Evolutionary conservation across 345 rosid genomes (phyloP).

Genomic region (Pistacia atlantica): DNA sequence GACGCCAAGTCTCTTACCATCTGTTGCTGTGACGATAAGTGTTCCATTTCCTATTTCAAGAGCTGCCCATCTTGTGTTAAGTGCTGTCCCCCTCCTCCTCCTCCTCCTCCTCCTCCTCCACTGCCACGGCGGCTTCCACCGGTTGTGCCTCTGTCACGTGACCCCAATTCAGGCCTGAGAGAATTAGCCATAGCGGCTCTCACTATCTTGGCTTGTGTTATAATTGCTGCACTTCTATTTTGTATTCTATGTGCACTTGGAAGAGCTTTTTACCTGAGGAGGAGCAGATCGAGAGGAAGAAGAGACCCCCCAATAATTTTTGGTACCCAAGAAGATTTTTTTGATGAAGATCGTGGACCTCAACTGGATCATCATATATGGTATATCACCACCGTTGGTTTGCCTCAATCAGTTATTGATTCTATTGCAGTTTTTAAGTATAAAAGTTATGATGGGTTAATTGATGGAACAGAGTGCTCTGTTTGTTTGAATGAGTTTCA

Average conservation of each 20-base stretch:
- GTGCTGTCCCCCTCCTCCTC: neutral
- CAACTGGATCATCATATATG: constrained; percentile 54
- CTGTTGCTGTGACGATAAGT: neutral
- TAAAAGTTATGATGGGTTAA: constrained; percentile 47
- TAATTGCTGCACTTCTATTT: constrained; percentile 31
- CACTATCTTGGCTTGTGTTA: constrained; percentile 8
- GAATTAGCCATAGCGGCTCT: neutral
- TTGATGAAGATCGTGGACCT: constrained; percentile 39
- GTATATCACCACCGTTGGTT: constrained; percentile 65
- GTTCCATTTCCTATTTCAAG: neutral
- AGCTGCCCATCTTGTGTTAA: neutral
- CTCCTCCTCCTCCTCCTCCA: neutral
- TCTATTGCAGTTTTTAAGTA: constrained; percentile 59
- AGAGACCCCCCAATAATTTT: constrained; percentile 28
- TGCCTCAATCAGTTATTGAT: constrained; percentile 56
- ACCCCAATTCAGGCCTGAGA: neutral
- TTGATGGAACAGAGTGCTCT: constrained; percentile 83
- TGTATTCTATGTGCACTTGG: constrained; percentile 14
- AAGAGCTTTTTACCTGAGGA: constrained; percentile 21
- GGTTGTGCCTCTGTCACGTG: neutral
- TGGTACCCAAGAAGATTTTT: constrained; percentile 28
- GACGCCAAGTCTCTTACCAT: no score
- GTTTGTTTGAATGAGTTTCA: constrained; percentile 76
- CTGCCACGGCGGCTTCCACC: neutral
- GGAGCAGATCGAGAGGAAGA: constrained; percentile 22